Evolutionary conservation across 305 asterid species (phyloP), one percentile per base, ranked within the genome.

Genomic region (Petunia hybrid): DNA sequence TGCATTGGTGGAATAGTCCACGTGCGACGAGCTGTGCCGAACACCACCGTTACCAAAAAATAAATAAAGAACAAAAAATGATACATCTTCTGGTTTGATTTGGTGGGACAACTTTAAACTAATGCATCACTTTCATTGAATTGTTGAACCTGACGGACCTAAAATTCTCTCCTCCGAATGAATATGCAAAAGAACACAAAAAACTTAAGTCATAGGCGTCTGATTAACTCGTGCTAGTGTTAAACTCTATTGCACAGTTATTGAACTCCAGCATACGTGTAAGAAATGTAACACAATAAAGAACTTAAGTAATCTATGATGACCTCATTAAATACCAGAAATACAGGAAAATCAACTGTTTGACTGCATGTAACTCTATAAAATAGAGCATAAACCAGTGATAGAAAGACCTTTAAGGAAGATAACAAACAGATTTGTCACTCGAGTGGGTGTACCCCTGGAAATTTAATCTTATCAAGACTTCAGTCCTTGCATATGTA

Each of bases 261-360:
- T 67, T 67, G 76, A 68, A 42, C n/a, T 68, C 16, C 31, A 16
- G 76, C 56, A 71, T 46, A 12, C 42, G 46, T 70, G 61, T 70
- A 42, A 70, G 42, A 3, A 9, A 46, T 22, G 31, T 22, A 70
- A 40, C 22, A 46, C 61, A 14, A 70, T 9, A 4, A 42, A 46
- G 59, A 45, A 68, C n/a, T 68, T 16, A 38, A 16, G 40, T 68
- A 43, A 45, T n/a, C 77, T 70, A 69, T 59, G 45, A 45, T 70
- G 77, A 70, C 16, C 12, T 71, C 43, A 71, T 71, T 48, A 48
- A 71, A 61, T 35, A 48, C 35, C 61, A 35, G 1, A 8, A 4
- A 46, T 41, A 45, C 22, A 46, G 59, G 31, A 45, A 9, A 22
- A 48, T 48, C 7, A 48, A 48, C 78, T 48, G 31, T n/a, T 48